Base-by-base conservation (phyloP, 2,329 filamentous ascomycete species). In the Colletotrichum nymphaeae region DNA sequence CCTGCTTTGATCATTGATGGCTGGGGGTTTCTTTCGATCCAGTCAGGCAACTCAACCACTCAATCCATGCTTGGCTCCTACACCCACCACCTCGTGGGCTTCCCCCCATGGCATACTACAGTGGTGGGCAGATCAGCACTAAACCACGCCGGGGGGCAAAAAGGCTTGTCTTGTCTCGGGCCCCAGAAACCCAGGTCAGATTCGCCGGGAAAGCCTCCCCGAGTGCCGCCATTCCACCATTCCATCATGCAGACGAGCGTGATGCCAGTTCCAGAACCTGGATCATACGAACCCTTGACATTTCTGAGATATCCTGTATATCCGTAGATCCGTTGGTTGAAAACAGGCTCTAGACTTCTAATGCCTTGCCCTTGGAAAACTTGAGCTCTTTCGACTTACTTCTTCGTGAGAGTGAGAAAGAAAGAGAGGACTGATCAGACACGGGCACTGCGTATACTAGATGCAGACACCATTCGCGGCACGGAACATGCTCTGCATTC, bases 111-210 rank as follows among this genome's bases (percentile, higher is more conserved):
- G 5, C 37, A 42, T 42, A 14, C 37, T 42, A 42, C 37, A 42
- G 62, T 68, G 52, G 46, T 56, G 62, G 26, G 49, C 37, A 58
- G 55, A 71, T 67, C 63, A 59, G 67, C 49, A 49, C 42, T 49
- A 49, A 69, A 69, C 53, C 57, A n/a, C 26, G 35, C 49, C n/a
- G 22, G 37, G 53, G 37, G 67, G n/a, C 35, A 26, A 46, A 60
- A 63, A 69, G 19, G 63, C 65, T 52, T 49, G 37, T 67, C 28
- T 67, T 49, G 42, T 49, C 42, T 19, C 42, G 42, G 42, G 42
- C 42, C 42, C 42, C 42, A 19, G 37, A 42, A 42, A 42, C 37
- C 37, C 37, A 49, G 42, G 42, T n/a, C 6, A 49, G 8, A 49
- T 7, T 49, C 42, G 42, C 42, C 42, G 42, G 42, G 42, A 49